Evolutionary conservation across 805 yeast species (phyloP), one percentile per base, ranked within the genome.

Genomic region (Zygosaccharomyces bailii): DNA sequence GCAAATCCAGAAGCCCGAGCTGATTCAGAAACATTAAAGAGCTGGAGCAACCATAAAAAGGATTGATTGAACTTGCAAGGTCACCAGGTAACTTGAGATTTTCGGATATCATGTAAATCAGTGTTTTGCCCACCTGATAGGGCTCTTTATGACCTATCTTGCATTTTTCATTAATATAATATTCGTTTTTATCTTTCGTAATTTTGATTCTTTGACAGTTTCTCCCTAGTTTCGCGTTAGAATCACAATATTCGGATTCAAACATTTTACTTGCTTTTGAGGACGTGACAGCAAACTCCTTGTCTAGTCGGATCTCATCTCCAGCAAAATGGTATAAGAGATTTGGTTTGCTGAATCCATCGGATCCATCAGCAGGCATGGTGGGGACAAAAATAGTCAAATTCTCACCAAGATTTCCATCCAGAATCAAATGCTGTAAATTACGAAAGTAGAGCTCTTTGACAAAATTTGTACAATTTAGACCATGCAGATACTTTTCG

Each of bases 401-500:
- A 13, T 52, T 46, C 56, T 80, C 84, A 20, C 74, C 67, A 0
- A 63, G 24, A 0, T 71, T 59, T 1, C 66, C 54, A 25, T 82
- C 80, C 43, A 80, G 83, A 13, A 90, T 75, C 38, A 86, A 63
- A 34, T 73, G 49, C 2, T 70, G 64, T 14, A 87, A 63, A 9
- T 75, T 73, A 46, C 89, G 75, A 42, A 86, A 76, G 34, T 77
- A 70, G 11, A 87, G 52, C 54, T 87, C 95, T n/a, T 75, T 73
- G 4, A 86, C 90, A 59, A 86, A 80, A 20, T 70, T 70, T 2
- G 82, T 70, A 40, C 79, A 80, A 46, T 80, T 74, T 34, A 80
- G 59, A 0, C 86, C 88, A 42, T 76, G 66, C 2, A 84, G 60
- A 52, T 79, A 75, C 56, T 79, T 82, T 50, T 79, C 71, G 1